Conservation (phyloP, 176 grass and related monocot species). For the Typha latifolia region DNA sequence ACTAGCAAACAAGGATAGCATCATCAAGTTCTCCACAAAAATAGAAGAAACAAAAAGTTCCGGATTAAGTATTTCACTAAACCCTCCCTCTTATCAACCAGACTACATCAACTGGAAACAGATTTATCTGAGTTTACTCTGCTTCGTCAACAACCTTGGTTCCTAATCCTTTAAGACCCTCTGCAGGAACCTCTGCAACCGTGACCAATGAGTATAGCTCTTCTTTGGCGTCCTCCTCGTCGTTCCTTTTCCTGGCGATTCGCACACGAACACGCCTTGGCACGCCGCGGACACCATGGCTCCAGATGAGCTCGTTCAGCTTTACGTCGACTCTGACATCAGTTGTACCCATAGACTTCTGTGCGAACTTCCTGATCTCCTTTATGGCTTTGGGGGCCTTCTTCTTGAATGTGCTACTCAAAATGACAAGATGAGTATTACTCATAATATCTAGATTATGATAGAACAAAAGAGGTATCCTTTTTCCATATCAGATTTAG, state of each 20-base stretch:
- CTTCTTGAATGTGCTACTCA: constrained; percentile 43
- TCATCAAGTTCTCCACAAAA: too few species aligned
- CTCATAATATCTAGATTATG: too few species aligned
- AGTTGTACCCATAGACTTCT: constrained; percentile 30
- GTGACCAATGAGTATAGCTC: constrained; percentile 21
- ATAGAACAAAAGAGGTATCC: too few species aligned
- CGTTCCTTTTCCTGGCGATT: constrained; percentile 20
- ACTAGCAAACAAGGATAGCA: too few species aligned
- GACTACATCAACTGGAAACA: too few species aligned
- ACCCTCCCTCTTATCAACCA: too few species aligned
- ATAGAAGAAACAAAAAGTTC: too few species aligned
- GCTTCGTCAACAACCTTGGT: constrained; percentile 14
- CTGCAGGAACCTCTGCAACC: neutral
- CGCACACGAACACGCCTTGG: constrained; percentile 16
- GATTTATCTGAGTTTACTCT: neutral
- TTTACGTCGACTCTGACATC: constrained; percentile 23
- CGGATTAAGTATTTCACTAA: too few species aligned
- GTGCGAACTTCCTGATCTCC: constrained; percentile 33
- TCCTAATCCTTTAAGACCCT: constrained; percentile 10
- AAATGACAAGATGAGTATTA: neutral
- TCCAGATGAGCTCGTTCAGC: constrained; percentile 26
- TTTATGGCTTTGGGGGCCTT: constrained; percentile 37
- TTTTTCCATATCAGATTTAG: too few species aligned
- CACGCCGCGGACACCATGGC: constrained; percentile 15
- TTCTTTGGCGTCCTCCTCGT: constrained; percentile 20